These are phyloP conservation scores for Salisapilia sapeloensis DNA, from an alignment of 352 stramenopile species.

Conservation along the genomic window DNA sequence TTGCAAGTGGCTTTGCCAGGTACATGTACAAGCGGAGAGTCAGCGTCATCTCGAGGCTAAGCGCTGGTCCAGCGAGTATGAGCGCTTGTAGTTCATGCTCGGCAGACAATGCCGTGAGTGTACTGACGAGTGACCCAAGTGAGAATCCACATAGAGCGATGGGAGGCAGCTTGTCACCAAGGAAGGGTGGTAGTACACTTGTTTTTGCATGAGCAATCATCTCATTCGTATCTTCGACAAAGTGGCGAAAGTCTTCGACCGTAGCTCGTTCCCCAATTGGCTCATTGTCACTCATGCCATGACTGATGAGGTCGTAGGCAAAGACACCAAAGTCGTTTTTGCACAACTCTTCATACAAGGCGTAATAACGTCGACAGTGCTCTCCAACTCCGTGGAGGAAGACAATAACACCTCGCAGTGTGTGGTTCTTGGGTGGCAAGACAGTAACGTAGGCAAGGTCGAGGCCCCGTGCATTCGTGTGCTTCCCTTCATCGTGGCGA, in stretches of 20 bases:
- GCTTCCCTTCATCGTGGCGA: conserved; percentile 12
- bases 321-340: conserved; percentile 17
- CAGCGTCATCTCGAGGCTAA: conserved; percentile 1
- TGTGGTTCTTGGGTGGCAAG: conserved; percentile 6
- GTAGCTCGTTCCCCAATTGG: too few relatives aligned
- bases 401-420: conserved; percentile 19
- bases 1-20: neutral
- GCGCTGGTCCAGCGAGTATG: neutral
- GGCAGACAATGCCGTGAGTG: neutral
- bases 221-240: conserved; percentile 7
- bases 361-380: conserved; percentile 21
- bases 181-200: too few relatives aligned
- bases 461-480: conserved; percentile 20
- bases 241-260: conserved; percentile 3
- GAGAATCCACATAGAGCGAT: neutral
- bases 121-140: neutral
- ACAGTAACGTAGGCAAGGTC: conserved; percentile 20
- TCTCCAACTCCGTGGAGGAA: conserved; percentile 32
- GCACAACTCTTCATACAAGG: conserved; percentile 22
- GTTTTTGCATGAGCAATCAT: conserved; percentile 4
- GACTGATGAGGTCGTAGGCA: conserved; percentile 26
- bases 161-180: too few relatives aligned
- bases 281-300: conserved; percentile 27
- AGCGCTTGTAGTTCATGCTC: neutral
- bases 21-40: neutral